Percentiles rank a stretch among this genome's conserved stretches.
phyloP scores from a whole-genome alignment of 2,329 filamentous ascomycete species.

The Fusarium stilboides region DNA sequence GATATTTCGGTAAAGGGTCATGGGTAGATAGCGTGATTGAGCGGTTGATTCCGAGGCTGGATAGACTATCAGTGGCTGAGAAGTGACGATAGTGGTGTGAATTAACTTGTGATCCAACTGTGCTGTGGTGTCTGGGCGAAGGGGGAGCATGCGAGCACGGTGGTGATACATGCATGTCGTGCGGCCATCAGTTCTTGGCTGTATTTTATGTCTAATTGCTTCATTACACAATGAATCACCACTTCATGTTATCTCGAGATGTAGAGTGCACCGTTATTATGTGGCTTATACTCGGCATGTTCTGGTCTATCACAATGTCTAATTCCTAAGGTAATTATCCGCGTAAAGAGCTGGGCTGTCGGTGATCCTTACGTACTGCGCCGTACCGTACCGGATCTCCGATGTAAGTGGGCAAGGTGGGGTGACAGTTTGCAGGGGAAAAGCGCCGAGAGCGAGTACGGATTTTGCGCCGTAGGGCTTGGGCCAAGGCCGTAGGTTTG shows the following conservation, averaged over 20 bases:
- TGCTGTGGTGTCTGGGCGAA: slow-evolving; percentile 19
- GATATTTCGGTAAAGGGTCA: slow-evolving; percentile 14
- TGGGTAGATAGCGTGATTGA: slow-evolving; percentile 27
- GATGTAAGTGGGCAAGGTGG: slow-evolving; percentile 34
- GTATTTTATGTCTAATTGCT: background rate
- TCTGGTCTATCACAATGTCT: slow-evolving; percentile 23
- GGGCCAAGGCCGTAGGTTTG: background rate
- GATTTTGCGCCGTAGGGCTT: slow-evolving; percentile 21
- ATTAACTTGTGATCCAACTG: slow-evolving; percentile 36
- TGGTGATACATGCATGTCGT: slow-evolving; percentile 3
- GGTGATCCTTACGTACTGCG: slow-evolving; percentile 7
- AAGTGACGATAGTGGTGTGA: slow-evolving; percentile 32
- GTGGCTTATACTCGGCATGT: slow-evolving; percentile 26
- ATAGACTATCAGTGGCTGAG: slow-evolving; percentile 12
- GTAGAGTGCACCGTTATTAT: slow-evolving; percentile 4
- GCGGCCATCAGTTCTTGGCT: background rate
- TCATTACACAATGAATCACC: slow-evolving; percentile 5
- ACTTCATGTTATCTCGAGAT: background rate
- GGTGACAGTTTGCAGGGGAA: slow-evolving; percentile 36
- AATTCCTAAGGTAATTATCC: background rate
- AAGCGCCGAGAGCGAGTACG: slow-evolving; percentile 34
- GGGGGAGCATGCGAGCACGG: background rate
- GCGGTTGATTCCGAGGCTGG: slow-evolving; percentile 15
- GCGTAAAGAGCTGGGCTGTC: slow-evolving; percentile 1
- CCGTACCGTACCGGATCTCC: slow-evolving; percentile 39